Evolutionary conservation across 2,329 filamentous ascomycete genomes (phyloP).

Genomic region (Colletotrichum neosansevieriae): DNA sequence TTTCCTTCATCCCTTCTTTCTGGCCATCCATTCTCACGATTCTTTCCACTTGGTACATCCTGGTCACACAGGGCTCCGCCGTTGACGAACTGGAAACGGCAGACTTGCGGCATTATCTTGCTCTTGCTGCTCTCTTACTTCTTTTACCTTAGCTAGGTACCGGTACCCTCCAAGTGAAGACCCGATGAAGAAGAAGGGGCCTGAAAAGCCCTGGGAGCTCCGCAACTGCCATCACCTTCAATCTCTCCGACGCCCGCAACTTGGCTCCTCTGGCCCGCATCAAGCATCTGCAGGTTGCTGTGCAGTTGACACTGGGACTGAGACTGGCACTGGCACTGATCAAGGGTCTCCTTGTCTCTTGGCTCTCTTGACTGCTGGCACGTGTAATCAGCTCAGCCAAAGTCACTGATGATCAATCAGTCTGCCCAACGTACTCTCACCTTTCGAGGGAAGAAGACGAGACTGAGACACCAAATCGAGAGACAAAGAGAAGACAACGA

Average conservation of each 20-base stretch:
- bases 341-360: not conserved
- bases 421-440: not conserved
- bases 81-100: conserved; percentile 7
- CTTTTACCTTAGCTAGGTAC: too few relatives aligned
- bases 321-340: not conserved
- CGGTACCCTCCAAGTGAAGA: not conserved
- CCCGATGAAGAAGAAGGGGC: not conserved
- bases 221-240: conserved; percentile 14
- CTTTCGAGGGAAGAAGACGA: not conserved
- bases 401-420: conserved; percentile 12
- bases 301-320: not conserved
- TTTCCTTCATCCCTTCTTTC: not conserved
- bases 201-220: not conserved
- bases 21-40: not conserved
- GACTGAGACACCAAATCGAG: not conserved
- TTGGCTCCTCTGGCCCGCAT: conserved; percentile 9
- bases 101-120: conserved; percentile 34
- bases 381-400: conserved; percentile 1
- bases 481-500: conserved; percentile 20
- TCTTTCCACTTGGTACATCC: not conserved
- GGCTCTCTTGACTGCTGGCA: not conserved
- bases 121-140: not conserved
- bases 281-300: not conserved
- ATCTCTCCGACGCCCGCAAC: conserved; percentile 35
- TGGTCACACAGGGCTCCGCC: conserved; percentile 7